These are phyloP conservation scores for Meredithiella fracta DNA, from an alignment of 2,329 filamentous ascomycete genomes.

Conservation along the genomic window DNA sequence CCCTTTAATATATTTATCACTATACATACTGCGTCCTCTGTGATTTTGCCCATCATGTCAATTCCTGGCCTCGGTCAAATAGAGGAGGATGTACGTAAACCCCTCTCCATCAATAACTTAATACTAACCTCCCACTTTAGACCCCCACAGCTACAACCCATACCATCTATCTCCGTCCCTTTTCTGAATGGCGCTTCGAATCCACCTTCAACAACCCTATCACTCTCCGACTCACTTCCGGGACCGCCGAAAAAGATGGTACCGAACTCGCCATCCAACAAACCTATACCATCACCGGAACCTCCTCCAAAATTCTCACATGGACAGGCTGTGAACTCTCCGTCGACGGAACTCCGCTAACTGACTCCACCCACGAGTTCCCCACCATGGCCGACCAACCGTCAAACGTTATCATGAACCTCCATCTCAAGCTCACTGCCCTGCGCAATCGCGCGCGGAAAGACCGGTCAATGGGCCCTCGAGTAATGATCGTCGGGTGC, in stretches of 20 bases:
- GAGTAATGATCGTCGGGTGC: constrained; percentile 71
- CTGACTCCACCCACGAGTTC: constrained; percentile 43
- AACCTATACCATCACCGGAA: constrained; percentile 63
- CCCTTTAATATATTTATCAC: background rate
- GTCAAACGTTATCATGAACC: constrained; percentile 63
- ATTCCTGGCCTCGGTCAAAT: constrained; percentile 59
- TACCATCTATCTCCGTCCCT: constrained; percentile 38
- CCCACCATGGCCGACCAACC: constrained; percentile 61
- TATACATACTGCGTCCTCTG: background rate
- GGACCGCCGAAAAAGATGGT: constrained; percentile 85
- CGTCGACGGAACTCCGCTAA: constrained; percentile 44
- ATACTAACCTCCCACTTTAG: background rate
- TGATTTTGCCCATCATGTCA: constrained; percentile 36
- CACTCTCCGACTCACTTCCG: constrained; percentile 49
- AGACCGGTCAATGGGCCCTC: constrained; percentile 42
- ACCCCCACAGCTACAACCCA: constrained; percentile 22
- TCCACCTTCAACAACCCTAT: constrained; percentile 34
- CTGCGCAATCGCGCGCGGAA: constrained; percentile 46
- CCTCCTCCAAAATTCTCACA: constrained; percentile 77
- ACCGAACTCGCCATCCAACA: constrained; percentile 75
- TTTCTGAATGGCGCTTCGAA: constrained; percentile 67
- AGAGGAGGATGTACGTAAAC: constrained; percentile 35
- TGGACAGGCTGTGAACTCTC: constrained; percentile 84
- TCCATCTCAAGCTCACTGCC: constrained; percentile 72
- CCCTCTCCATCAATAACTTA: constrained; percentile 15